These are phyloP conservation scores for Geotrichum reessii DNA, from an alignment of 1,139 yeast species.

Conservation along the genomic window DNA sequence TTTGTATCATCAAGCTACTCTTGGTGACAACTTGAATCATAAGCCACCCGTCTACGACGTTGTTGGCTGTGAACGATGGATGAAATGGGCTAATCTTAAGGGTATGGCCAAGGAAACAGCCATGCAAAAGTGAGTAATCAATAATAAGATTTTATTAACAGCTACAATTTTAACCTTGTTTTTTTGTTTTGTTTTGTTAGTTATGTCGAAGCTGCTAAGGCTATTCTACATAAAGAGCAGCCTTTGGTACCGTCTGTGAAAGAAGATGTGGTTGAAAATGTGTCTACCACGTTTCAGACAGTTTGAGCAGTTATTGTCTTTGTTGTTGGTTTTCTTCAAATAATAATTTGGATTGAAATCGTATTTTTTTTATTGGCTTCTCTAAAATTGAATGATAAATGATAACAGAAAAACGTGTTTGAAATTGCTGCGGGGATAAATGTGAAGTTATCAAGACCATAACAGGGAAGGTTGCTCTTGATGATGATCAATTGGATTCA, in stretches of 20 bases:
- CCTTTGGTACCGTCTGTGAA: not conserved
- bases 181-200: no score
- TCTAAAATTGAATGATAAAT: not conserved
- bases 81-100: constrained; percentile 1
- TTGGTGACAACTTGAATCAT: not conserved
- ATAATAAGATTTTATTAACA: not conserved
- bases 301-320: not conserved
- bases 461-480: no score
- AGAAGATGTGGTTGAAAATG: not conserved
- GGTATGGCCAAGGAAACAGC: constrained; percentile 5
- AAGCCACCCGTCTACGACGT: constrained; percentile 4
- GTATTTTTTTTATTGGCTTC: not conserved
- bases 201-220: not conserved
- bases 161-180: not conserved
- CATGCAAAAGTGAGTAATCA: not conserved
- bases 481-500: no score
- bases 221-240: not conserved
- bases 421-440: no score
- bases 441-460: no score
- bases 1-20: constrained; percentile 3
- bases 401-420: not conserved
- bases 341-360: not conserved
- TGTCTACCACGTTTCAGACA: not conserved
- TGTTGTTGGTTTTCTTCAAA: not conserved
- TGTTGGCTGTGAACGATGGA: constrained; percentile 5